Base-by-base conservation (phyloP, 2,329 filamentous ascomycete species). In the Aspergillus brunneoviolaceus region DNA sequence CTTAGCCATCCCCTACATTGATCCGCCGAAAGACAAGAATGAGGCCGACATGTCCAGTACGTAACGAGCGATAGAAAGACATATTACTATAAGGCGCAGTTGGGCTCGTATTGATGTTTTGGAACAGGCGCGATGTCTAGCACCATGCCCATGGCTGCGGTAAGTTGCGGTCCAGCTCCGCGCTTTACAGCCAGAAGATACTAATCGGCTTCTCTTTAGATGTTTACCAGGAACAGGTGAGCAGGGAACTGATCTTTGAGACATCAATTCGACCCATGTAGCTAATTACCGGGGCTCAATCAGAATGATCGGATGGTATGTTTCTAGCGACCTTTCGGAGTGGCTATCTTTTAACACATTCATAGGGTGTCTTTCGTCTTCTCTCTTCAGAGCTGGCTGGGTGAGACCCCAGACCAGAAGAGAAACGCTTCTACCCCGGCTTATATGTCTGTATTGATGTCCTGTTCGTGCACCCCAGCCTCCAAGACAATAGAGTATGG, bases 71-170 rank as follows among this genome's bases (percentile, higher is more conserved):
- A 47, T 47, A 16, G 7, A 39, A 10, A 50, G 55, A 10, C 12
- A 27, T 14, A 16, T 49, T 21, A 3, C 29, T 14, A 50, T 49
- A 49, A 29, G 3, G 16, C 23, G 54, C 9, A 33, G 4, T 31
- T 19, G 33, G 45, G 5, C 7, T 27, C 21, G 58, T 42, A 54
- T 64, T 74, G 59, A 74, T 55, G 31, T 14, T 60, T 49, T 61
- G 12, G 27, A 35, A 58, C 47, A 85, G 84, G 83, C 69, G 86
- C 85, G 52, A 82, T 88, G 79, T 81, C 84, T 56, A 94, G 89
- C 72, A 96, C 93, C 39, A 82, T 98, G 72, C 94, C 94, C 60
- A 97, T 97, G 94, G 92, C 91, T 60, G 93, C 93, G 65, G 85
- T 88, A 80, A 76, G 82, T 81, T 62, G 45, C 56, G 21, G 31